phyloP scores from a whole-genome alignment of 2,329 filamentous ascomycete genomes.

The Clarireedia sp. region DNA sequence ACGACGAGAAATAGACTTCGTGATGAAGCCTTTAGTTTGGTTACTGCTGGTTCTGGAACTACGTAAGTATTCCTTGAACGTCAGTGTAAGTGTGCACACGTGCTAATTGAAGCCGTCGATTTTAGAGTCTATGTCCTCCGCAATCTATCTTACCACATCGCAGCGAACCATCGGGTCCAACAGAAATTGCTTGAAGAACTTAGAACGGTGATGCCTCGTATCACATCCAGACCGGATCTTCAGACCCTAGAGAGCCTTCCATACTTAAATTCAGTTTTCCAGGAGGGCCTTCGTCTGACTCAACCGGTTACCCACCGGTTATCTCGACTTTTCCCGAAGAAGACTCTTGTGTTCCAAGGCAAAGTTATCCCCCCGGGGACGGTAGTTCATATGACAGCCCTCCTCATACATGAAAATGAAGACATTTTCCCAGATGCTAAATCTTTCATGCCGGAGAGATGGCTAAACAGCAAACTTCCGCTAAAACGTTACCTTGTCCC shows the following conservation, averaged over 20 bases:
- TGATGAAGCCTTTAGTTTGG: constrained; percentile 28
- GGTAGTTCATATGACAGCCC: constrained; percentile 32
- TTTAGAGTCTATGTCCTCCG: constrained; percentile 23
- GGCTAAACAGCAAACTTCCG: constrained; percentile 26
- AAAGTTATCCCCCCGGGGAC: constrained; percentile 24
- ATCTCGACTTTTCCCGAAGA: neutral
- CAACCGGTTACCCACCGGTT: neutral
- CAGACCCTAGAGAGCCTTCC: constrained; percentile 20
- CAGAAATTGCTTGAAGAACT: constrained; percentile 30
- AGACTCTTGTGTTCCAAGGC: neutral
- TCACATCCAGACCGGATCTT: neutral
- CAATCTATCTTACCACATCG: constrained; percentile 30
- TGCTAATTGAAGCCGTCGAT: too few species aligned
- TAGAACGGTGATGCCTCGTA: constrained; percentile 4
- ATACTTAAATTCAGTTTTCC: constrained; percentile 24
- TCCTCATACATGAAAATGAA: constrained; percentile 29
- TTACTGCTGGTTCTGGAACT: constrained; percentile 31
- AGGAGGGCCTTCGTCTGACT: constrained; percentile 24
- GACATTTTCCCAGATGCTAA: constrained; percentile 25
- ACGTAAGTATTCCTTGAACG: constrained; percentile 4
- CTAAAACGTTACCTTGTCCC: constrained; percentile 22
- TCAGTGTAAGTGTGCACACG: too few species aligned
- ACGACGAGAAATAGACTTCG: constrained; percentile 27
- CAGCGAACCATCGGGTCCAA: constrained; percentile 26
- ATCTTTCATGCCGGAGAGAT: constrained; percentile 31